These are phyloP conservation scores for Leishmania mexicana DNA, from an alignment of 208 protist genomes.

Conservation along the genomic window DNA sequence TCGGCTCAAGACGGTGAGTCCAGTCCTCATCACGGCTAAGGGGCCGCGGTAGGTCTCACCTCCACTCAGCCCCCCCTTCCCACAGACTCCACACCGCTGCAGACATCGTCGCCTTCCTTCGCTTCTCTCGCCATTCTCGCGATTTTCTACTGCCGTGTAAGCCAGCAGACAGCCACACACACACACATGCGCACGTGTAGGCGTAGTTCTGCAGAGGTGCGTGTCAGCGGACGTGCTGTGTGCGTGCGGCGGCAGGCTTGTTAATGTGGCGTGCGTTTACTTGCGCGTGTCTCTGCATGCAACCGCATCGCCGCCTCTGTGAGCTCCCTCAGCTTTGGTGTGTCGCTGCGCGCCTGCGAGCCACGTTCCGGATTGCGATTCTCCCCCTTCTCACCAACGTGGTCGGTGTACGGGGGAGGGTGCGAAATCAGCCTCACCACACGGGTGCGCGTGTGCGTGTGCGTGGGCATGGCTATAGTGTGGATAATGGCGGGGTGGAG, in stretches of 20 bases:
- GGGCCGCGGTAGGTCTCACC: background rate
- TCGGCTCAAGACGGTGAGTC: too few species aligned
- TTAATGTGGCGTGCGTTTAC: background rate
- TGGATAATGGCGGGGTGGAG: background rate
- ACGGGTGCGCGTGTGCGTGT: background rate
- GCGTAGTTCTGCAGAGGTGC: background rate
- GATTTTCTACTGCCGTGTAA: background rate
- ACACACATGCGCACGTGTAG: background rate
- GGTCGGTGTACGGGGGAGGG: background rate
- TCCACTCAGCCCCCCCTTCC: background rate
- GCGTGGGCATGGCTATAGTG: background rate
- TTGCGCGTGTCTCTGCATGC: background rate
- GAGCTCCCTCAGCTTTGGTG: background rate
- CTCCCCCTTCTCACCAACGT: background rate
- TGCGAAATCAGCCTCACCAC: background rate
- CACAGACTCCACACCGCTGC: background rate
- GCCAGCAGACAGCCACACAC: background rate
- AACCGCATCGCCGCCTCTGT: background rate
- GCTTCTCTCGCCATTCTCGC: background rate
- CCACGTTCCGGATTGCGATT: background rate
- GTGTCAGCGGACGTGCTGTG: background rate
- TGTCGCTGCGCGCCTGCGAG: background rate
- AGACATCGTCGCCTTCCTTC: slow-evolving; percentile 9
- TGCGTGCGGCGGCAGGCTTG: background rate
- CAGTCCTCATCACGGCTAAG: slow-evolving; percentile 2